A percentile compares a stretch with the other conserved stretches of the same genome.
Conservation (phyloP, 2,329 filamentous ascomycete genomes). For the Waltergamsia citrina region DNA sequence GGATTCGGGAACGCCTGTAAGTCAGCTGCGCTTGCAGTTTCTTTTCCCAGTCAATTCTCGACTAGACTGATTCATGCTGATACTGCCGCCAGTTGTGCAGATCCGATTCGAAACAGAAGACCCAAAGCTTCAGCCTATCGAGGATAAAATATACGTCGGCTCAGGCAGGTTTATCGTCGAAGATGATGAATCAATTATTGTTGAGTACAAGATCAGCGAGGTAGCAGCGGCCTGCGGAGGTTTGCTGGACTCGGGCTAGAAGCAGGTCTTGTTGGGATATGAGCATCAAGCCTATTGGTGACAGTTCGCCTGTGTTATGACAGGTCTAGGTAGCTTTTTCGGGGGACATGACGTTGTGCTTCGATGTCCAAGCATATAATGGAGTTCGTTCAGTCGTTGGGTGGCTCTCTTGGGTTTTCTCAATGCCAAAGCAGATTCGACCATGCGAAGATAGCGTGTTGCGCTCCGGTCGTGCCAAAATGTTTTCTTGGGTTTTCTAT, state of each 20-base stretch:
- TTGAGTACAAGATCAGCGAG: conserved; percentile 34
- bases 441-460: too few species aligned
- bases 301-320: too few species aligned
- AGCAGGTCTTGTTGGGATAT: neutral
- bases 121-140: conserved; percentile 20
- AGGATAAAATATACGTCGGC: conserved; percentile 28
- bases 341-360: too few species aligned
- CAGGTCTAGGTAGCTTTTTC: too few species aligned
- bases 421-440: too few species aligned
- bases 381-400: too few species aligned
- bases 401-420: too few species aligned
- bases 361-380: too few species aligned
- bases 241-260: neutral
- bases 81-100: conserved; percentile 20
- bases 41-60: neutral
- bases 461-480: too few species aligned
- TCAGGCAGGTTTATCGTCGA: conserved; percentile 29
- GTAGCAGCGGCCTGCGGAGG: conserved; percentile 17
- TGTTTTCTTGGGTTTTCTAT: too few species aligned
- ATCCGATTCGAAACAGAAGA: conserved; percentile 26
- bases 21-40: neutral
- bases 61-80: too few species aligned
- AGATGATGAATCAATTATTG: conserved; percentile 18
- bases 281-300: too few species aligned
- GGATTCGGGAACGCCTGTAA: conserved; percentile 28